phyloP scores from a whole-genome alignment of 2,329 filamentous ascomycete species.

The Microsporum ferrugineum region DNA sequence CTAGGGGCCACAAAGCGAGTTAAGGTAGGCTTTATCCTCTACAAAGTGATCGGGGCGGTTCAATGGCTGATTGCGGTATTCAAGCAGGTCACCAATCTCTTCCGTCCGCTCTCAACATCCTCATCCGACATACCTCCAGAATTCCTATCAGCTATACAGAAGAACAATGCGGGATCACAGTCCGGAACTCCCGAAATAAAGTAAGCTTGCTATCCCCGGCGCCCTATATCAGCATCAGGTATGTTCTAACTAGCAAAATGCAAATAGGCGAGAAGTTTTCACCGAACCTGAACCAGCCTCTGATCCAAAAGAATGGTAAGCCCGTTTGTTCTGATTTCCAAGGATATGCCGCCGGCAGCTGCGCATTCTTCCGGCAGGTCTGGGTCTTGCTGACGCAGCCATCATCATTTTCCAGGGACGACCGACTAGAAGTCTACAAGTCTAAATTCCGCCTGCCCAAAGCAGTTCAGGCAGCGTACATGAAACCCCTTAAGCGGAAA shows the following conservation, averaged over 20 bases:
- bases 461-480: conserved; percentile 72
- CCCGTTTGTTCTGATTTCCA: background rate
- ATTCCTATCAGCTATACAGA: background rate
- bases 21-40: conserved; percentile 7
- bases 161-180: background rate
- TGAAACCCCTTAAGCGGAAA: conserved; percentile 67
- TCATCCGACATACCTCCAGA: background rate
- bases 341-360: background rate
- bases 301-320: conserved; percentile 1
- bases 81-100: background rate
- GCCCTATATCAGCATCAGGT: background rate
- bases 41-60: background rate
- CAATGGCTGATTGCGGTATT: background rate
- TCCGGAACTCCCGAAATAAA: background rate
- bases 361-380: background rate
- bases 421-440: conserved; percentile 26
- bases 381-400: background rate
- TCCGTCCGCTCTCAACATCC: background rate
- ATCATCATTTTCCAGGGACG: conserved; percentile 21
- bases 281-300: background rate
- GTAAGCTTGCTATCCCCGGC: background rate
- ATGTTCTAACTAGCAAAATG: background rate
- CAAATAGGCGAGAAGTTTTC: background rate
- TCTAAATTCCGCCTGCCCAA: conserved; percentile 53
- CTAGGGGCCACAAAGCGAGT: conserved; percentile 11